These are phyloP conservation scores for Solanum acaule DNA, from an alignment of 257 asterid species.

Conservation along the genomic window DNA sequence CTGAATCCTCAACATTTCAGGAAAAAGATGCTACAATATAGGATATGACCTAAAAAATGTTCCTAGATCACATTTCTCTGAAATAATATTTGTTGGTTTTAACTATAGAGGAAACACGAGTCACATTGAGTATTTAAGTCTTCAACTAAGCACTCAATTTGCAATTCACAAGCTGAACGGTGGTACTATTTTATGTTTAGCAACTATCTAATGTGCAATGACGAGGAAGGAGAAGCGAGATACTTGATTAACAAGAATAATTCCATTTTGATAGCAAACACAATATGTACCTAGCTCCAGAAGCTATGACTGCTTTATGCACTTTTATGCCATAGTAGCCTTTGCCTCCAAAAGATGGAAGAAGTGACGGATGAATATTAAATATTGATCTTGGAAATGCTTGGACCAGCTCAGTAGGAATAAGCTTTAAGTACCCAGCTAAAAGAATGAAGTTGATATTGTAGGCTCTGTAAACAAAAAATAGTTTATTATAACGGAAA, in stretches of 20 bases:
- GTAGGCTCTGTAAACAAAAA: slow-evolving; percentile 23
- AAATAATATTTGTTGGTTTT: background rate
- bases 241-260: background rate
- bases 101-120: background rate
- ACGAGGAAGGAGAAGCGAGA: background rate
- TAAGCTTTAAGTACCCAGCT: slow-evolving; percentile 83
- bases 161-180: background rate
- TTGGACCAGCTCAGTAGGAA: slow-evolving; percentile 55
- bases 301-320: slow-evolving; percentile 79
- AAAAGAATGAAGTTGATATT: slow-evolving; percentile 58
- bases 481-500: background rate
- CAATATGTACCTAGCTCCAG: slow-evolving; percentile 73
- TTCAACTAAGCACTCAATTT: background rate
- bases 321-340: slow-evolving; percentile 89
- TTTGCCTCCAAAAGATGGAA: slow-evolving; percentile 94
- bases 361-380: slow-evolving; percentile 90
- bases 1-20: background rate
- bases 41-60: background rate
- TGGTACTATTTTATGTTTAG: background rate
- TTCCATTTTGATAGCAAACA: background rate
- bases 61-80: background rate
- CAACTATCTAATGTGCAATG: background rate
- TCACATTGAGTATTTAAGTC: background rate
- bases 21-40: background rate
- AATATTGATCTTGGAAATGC: slow-evolving; percentile 73